Base-by-base conservation (phyloP, 345 rosid genomes). In the Aethionema arabicum region DNA sequence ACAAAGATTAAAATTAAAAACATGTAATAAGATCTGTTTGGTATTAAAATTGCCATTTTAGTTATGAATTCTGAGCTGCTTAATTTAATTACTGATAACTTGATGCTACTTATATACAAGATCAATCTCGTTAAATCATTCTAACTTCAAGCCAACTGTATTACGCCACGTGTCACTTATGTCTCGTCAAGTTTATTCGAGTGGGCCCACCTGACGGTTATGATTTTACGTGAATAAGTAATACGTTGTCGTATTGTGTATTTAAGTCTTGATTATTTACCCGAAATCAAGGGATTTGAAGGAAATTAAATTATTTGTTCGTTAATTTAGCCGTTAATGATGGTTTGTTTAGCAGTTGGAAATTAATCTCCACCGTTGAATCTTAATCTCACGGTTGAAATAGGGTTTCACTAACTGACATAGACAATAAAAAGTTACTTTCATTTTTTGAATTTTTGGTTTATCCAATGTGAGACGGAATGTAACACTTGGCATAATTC, bases 261-360 rank as follows among this genome's bases (percentile, higher is more conserved):
- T 31, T 8, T 54, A 54, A 46, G 31, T 32, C 3, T 11, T 49
- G 27, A 2, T 21, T 2, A n/a, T 43, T 9, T 0, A 4, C 68
- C 64, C n/a, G 12, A 27, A 70, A 56, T 63, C 29, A 51, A 42
- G 75, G 70, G 14, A 57, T 57, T 56, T 54, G 30, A 10, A 10
- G 44, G 10, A 37, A 61, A 47, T 32, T 41, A 52, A 27, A 32
- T 21, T 15, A 46, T 3, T 4, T 40, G 51, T 74, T 76, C 83
- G 76, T 31, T 68, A 50, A 68, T 67, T 32, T 48, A 51, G 81
- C 83, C 82, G 83, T 75, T 77, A 75, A 79, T 77, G 82, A 76
- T 56, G 79, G 82, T 63, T 68, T 68, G 46, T 15, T 38, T 62
- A 46, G 66, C 76, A 65, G 79, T 75, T 75, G 70, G 65, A 52